These are phyloP conservation scores for Hyphopichia wangnamkhiaoensis DNA, from an alignment of 1,139 yeast species.

Conservation along the genomic window DNA sequence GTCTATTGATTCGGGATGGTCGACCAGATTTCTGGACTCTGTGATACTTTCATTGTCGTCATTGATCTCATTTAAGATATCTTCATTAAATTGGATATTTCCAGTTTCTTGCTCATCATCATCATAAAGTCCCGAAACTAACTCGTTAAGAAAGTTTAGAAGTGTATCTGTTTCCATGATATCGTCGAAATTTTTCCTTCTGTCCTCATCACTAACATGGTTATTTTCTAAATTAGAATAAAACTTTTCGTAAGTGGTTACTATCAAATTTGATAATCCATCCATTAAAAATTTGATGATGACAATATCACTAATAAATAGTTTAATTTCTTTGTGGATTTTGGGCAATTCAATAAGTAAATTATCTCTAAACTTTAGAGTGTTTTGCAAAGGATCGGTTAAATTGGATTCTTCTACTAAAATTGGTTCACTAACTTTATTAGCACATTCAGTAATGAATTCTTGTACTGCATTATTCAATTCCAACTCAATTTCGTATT, in stretches of 20 bases:
- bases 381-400: constrained; percentile 27
- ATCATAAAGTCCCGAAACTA: constrained; percentile 20
- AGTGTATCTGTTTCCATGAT: constrained; percentile 62
- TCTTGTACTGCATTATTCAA: constrained; percentile 70
- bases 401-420: constrained; percentile 21
- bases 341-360: constrained; percentile 56
- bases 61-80: constrained; percentile 20
- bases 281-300: constrained; percentile 35
- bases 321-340: constrained; percentile 50
- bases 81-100: constrained; percentile 21
- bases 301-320: constrained; percentile 42
- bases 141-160: constrained; percentile 39
- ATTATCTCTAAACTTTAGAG: constrained; percentile 45
- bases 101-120: constrained; percentile 14
- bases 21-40: not conserved
- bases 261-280: constrained; percentile 29
- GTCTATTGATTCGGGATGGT: not conserved
- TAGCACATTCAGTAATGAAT: constrained; percentile 47
- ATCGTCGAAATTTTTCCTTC: constrained; percentile 28
- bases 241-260: constrained; percentile 34
- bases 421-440: constrained; percentile 35
- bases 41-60: not conserved
- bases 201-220: constrained; percentile 16
- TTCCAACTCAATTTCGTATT: constrained; percentile 72
- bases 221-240: constrained; percentile 20